Evolutionary conservation across 2,329 filamentous ascomycete genomes (phyloP), one percentile per base, ranked within the genome.

Genomic region (Talaromyces sp.): DNA sequence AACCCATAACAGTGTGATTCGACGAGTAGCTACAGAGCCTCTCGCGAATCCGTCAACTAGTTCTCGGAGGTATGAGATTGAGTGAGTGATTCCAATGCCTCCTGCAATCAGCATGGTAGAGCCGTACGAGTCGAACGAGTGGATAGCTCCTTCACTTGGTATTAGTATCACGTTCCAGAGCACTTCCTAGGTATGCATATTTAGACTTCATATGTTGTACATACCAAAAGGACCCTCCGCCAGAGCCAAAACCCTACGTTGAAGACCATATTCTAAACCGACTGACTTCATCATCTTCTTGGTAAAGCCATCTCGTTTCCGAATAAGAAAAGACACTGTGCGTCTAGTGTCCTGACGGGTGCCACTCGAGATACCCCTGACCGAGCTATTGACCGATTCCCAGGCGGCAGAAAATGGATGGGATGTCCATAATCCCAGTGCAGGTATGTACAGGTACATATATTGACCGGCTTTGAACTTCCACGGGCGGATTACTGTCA

Each of bases 41-140:
- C 81, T 77, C 57, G 82, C 81, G 72, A 81, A 87, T 4, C 86
- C 86, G 56, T 84, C 75, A 61, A 91, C 79, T 11, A 91, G 77
- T 48, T 91, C 85, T 59, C 84, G 85, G 4, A 96, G 81, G 72
- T 93, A 92, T 36, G 89, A 89, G 39, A 96, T 83, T 70, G 94
- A 90, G 71, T 96, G 91, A 1, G 91, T 95, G 73, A 97, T 96
- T 61, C 91, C 91, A 6, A 91, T 90, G 53, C 91, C 89, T 59
- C 89, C 91, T n/a, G 91, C 91, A 69, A 96, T 89, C 59, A 97
- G 85, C 60, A 97, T 83, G 45, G 85, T 84, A 53, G 93, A 91
- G 36, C 92, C 91, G 73, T 96, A 96, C n/a, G 90, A 95, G 72
- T 89, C 85, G 58, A 96, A 84, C 60, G 84, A 85, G 73, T 94